Evolutionary conservation across 169 alveolate genomes (phyloP).

Genomic region (Amoebophrya sp.): DNA sequence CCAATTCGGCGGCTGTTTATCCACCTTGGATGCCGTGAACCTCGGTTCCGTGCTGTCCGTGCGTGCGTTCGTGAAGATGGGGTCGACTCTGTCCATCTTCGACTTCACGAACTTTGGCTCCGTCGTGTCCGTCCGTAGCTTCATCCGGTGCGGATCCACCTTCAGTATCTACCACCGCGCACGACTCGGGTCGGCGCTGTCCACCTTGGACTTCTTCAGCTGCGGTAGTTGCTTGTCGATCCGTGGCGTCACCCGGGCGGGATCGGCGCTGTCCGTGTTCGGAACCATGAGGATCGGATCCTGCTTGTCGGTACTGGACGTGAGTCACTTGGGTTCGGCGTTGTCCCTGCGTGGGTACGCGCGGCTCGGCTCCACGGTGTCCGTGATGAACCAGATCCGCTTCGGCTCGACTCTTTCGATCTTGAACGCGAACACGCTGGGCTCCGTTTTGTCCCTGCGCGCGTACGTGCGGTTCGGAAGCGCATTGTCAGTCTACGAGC

Average conservation of each 20-base stretch:
- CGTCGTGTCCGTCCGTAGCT: not conserved
- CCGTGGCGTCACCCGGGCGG: not conserved
- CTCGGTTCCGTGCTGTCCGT: not conserved
- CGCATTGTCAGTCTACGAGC: not conserved
- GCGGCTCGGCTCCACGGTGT: not conserved
- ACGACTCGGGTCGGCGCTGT: not conserved
- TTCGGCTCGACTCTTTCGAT: slow-evolving; percentile 7
- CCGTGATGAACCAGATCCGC: not conserved
- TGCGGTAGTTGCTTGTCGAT: not conserved
- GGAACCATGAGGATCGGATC: not conserved
- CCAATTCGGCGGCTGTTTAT: no score
- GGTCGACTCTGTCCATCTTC: not conserved
- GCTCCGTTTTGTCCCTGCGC: not conserved
- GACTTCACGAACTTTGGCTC: slow-evolving; percentile 23
- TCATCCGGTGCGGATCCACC: not conserved
- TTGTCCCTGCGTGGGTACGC: not conserved
- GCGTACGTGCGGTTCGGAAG: not conserved
- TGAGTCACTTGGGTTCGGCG: not conserved
- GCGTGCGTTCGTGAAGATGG: not conserved
- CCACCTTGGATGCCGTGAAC: no score
- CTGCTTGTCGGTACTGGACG: not conserved
- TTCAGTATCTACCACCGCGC: slow-evolving; percentile 3
- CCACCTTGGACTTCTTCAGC: not conserved
- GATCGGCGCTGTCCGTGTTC: not conserved
- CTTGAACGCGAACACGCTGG: not conserved